Conservation (phyloP, 2,329 filamentous ascomycete species). For the Beauveria pseudobassiana region DNA sequence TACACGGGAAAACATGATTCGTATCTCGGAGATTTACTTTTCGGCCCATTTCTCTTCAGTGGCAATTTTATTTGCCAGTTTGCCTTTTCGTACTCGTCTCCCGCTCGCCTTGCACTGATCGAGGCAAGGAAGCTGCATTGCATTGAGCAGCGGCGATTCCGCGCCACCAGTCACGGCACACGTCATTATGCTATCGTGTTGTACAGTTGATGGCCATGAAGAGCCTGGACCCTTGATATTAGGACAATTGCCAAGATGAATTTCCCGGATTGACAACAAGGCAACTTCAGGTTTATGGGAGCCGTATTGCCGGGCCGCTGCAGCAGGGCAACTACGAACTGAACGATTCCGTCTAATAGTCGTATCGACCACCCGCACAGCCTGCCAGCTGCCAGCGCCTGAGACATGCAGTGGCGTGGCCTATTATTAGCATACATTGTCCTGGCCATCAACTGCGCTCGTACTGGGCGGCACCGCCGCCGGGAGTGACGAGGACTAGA, state of each 20-base stretch:
- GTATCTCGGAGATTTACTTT: not conserved
- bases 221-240: not conserved
- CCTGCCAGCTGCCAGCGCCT: not conserved
- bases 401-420: not conserved
- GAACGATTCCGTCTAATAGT: not conserved
- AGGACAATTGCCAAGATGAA: not conserved
- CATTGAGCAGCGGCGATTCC: not conserved
- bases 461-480: no score
- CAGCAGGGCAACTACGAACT: no score
- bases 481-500: no score
- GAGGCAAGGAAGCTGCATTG: not conserved
- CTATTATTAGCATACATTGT: not conserved
- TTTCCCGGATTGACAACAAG: not conserved
- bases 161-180: not conserved
- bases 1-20: not conserved
- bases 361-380: not conserved
- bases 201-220: not conserved
- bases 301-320: not conserved
- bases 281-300: not conserved
- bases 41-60: not conserved
- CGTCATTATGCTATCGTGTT: not conserved
- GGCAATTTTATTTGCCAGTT: not conserved
- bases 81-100: not conserved
- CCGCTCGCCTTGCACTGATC: no score
- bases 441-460: not conserved